Evolutionary conservation across 805 yeast genomes (phyloP), one percentile per base, ranked within the genome.

Genomic region (Grigorovia yakushimaensis): DNA sequence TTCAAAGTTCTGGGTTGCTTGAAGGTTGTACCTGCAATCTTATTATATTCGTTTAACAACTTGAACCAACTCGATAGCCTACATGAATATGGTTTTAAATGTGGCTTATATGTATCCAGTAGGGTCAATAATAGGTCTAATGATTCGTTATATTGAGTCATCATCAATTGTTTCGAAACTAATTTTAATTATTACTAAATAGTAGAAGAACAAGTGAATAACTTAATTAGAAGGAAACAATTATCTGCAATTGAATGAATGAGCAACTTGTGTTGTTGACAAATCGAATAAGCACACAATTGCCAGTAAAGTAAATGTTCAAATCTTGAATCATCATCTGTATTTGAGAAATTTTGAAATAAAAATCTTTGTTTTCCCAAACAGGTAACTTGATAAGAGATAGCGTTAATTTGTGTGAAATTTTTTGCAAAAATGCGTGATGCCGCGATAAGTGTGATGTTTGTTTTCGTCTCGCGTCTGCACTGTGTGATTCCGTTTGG

Each of bases 1-100:
- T 55, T 59, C 24, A 64, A 35, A 3, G 67, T 63, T 23, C 68
- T 55, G 23, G 54, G 54, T 44, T 64, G 68, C 35, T 56, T 57
- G 36, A 60, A 61, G 8, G 48, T 48, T 10, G 52, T 50, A 11
- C 55, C 60, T 2, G 61, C 54, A 13, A 40, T 42, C 2, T 39
- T 17, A 49, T 63, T 64, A 45, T 59, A 64, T 24, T 55, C 56
- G 17, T 52, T 47, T 30, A 62, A 42, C 22, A 64, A 52, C 18
- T 45, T 47, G 4, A 48, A 44, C 68, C 68, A 64, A 7, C 63
- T 56, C 13, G 53, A 53, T 45, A 55, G 48, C 20, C 60, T 47
- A 36, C 52, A 52, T 2, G 62, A 51, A 41, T 58, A 56, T 1
- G 59, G 53, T 45, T 60, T 57, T 42, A 57, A 42, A 47, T 60